Evolutionary conservation across 1,284 basidiomycete species (phyloP).

Genomic region (Gomphus bonarii): DNA sequence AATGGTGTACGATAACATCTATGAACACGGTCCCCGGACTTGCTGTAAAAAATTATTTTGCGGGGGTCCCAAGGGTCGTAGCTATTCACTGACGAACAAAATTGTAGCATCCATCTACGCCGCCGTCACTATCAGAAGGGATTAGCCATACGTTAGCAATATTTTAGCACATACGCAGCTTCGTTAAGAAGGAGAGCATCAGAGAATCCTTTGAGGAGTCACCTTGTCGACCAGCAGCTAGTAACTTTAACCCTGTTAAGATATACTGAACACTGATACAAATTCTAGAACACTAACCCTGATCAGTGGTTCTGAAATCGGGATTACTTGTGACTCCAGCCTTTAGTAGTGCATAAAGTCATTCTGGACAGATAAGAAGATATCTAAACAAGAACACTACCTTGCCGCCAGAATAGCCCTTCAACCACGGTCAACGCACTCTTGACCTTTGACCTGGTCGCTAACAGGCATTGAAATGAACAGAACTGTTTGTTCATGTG

Average conservation of each 20-base stretch:
- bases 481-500: slow-evolving; percentile 9
- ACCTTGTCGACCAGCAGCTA: slow-evolving; percentile 6
- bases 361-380: not conserved
- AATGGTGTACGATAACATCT: slow-evolving; percentile 5
- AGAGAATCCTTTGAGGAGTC: slow-evolving; percentile 6
- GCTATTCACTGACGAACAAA: slow-evolving; percentile 2
- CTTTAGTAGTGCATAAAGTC: not conserved
- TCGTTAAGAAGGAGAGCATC: slow-evolving; percentile 6
- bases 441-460: slow-evolving; percentile 1
- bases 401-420: slow-evolving; percentile 6
- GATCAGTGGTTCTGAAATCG: slow-evolving; percentile 6
- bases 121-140: slow-evolving; percentile 1
- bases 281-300: not conserved
- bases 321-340: slow-evolving; percentile 5
- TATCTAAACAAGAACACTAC: not conserved
- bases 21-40: slow-evolving; percentile 7
- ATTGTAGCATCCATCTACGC: slow-evolving; percentile 6
- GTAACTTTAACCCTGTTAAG: not conserved
- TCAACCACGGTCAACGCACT: slow-evolving; percentile 8
- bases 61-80: no score
- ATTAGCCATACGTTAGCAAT: slow-evolving; percentile 10
- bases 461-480: slow-evolving; percentile 6
- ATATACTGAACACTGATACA: not conserved
- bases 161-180: slow-evolving; percentile 8
- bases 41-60: not conserved